Evolutionary conservation across 257 asterid genomes (phyloP), one percentile per base, ranked within the genome.

Genomic region (Phtheirospermum japonicum): DNA sequence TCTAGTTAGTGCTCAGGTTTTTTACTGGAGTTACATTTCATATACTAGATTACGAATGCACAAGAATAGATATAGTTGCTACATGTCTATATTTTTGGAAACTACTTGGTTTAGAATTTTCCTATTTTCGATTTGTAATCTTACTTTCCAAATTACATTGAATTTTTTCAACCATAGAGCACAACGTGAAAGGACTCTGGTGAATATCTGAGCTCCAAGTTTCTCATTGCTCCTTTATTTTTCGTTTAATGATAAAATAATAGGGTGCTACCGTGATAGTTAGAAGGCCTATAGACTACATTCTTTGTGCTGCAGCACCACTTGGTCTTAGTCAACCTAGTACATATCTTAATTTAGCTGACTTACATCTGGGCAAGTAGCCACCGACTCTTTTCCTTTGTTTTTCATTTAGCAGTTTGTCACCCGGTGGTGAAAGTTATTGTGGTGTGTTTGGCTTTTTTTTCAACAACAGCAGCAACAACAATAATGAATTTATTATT

Each of bases 311-410:
- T 64, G 87, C 87, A 65, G 84, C 84, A 51, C 71, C 79, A 4
- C 87, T 81, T 36, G 87, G 87, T 71, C 87, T 84, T 16, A 81
- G 84, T 61, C 87, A 78, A 73, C 87, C 87, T 17, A 77, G 78
- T 69, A 78, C 87, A 13, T 61, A 81, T 50, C 84, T 81, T 26
- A 81, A 81, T 71, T 63, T 81, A 63, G 84, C 79, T 63, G 87
- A 63, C 78, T 81, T 37, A 71, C 82, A 68, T 75, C 80, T 64
- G 84, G 87, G 84, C 78, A 69, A 71, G 73, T 63, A 67, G 65
- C 59, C 30, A 18, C 52, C 19, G 36, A 28, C 40, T 67, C 37
- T 3, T 67, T 59, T 9, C 19, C 31, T 36, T 59, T 58, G 26
- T 6, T 31, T 23, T 17, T 19, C 31, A 40, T 2, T 8, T 59